Conservation (phyloP, 1,284 basidiomycete genomes). For the Ganoderma lucidum region DNA sequence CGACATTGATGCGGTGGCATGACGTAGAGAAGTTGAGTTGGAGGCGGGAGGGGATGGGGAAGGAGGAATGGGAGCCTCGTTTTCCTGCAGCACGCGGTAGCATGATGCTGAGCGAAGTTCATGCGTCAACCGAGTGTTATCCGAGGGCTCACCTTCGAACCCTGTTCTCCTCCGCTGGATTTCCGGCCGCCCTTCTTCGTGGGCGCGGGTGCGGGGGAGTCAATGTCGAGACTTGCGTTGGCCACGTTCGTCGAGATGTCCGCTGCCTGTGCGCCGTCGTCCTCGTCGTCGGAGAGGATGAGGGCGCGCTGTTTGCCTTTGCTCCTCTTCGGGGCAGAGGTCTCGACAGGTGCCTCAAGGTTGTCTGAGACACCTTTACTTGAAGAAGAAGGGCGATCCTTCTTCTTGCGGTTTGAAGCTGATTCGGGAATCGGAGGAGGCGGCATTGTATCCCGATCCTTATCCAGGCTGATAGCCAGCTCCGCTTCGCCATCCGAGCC, state of each 20-base stretch:
- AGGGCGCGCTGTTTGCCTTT: constrained; percentile 38
- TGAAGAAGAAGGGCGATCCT: constrained; percentile 7
- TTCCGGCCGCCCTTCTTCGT: constrained; percentile 30
- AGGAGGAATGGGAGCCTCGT: constrained; percentile 18
- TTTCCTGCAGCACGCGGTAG: constrained; percentile 14
- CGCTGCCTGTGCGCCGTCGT: constrained; percentile 31
- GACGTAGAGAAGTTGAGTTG: background rate
- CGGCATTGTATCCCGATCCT: constrained; percentile 18
- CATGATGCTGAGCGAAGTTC: constrained; percentile 1
- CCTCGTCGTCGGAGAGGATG: constrained; percentile 37
- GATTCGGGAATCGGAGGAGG: constrained; percentile 20
- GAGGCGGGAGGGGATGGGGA: constrained; percentile 15
- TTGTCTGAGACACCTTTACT: background rate
- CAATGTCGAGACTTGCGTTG: constrained; percentile 1
- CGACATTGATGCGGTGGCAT: constrained; percentile 7
- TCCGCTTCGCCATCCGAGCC: constrained; percentile 33
- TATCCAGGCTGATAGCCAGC: background rate
- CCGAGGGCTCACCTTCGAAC: constrained; percentile 27
- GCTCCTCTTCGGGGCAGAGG: constrained; percentile 19
- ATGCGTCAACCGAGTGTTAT: background rate
- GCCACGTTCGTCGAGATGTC: constrained; percentile 25
- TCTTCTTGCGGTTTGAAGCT: constrained; percentile 2
- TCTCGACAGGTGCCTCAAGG: constrained; percentile 7
- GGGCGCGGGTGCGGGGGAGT: constrained; percentile 18
- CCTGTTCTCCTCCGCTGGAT: constrained; percentile 20